Evolutionary conservation across 164 flowering plant genomes (phyloP).

Genomic region (Pachysandra terminalis): DNA sequence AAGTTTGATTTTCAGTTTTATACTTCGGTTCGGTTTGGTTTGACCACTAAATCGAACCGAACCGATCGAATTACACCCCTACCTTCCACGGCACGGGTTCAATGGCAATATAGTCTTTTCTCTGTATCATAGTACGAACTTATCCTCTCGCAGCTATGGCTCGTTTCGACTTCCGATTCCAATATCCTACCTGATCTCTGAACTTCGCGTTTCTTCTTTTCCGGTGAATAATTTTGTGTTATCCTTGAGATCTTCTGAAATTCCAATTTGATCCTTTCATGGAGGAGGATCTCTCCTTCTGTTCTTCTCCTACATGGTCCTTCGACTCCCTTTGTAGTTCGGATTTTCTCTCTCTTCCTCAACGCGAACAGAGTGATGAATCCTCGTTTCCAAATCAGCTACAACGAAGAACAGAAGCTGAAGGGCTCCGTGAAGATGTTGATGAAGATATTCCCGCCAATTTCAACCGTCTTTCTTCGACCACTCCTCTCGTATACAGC

Average conservation of each 20-base stretch:
- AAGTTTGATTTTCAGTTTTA: too few relatives aligned
- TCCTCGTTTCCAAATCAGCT: neutral
- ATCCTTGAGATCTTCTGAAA: neutral
- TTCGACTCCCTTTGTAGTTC: conserved; percentile 12
- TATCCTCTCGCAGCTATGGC: too few relatives aligned
- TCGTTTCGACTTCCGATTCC: too few relatives aligned
- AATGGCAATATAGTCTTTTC: too few relatives aligned
- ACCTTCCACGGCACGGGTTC: too few relatives aligned
- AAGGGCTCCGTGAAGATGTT: neutral
- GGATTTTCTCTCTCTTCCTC: neutral
- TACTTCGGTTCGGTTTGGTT: too few relatives aligned
- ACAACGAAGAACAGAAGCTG: neutral
- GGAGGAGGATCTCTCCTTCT: conserved; percentile 56
- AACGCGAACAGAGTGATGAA: neutral
- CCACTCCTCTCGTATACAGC: neutral
- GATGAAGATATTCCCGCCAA: neutral
- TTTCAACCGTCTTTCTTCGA: neutral
- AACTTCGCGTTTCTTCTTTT: too few relatives aligned
- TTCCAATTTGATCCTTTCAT: conserved; percentile 14
- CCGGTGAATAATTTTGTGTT: too few relatives aligned
- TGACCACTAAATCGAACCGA: too few relatives aligned
- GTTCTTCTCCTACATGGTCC: conserved; percentile 38
- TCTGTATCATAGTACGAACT: too few relatives aligned
- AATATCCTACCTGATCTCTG: too few relatives aligned
- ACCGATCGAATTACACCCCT: too few relatives aligned